Percentiles rank a stretch among this genome's conserved stretches.
These are phyloP conservation scores for Euclidium syriacum DNA, from an alignment of 345 rosid species.

Conservation along the genomic window DNA sequence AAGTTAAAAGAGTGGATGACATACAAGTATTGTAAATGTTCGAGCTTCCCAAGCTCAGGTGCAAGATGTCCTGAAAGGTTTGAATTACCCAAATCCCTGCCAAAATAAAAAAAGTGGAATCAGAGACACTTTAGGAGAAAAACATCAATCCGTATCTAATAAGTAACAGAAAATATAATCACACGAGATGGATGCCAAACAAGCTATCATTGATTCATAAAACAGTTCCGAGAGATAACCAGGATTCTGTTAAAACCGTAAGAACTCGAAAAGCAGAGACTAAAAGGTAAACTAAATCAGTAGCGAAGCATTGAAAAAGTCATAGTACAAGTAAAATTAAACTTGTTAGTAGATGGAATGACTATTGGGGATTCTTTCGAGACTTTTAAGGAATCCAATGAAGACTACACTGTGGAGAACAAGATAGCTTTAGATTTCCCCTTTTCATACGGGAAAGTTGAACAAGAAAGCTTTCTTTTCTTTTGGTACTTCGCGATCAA, in stretches of 20 bases:
- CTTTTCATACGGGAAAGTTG: constrained; percentile 12
- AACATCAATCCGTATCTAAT: neutral
- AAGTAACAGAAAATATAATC: neutral
- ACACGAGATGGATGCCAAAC: neutral
- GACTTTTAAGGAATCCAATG: constrained; percentile 23
- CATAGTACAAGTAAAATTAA: neutral
- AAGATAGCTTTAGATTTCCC: constrained; percentile 1
- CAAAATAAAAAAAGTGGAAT: neutral
- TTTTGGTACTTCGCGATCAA: neutral
- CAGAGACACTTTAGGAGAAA: constrained; percentile 3
- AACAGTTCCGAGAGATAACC: constrained; percentile 9
- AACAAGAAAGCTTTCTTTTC: neutral
- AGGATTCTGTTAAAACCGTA: constrained; percentile 1
- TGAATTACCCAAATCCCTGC: constrained; percentile 95
- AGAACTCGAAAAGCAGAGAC: constrained; percentile 11
- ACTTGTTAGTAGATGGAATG: neutral
- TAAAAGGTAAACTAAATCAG: constrained; percentile 10
- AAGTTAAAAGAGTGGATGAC: constrained; percentile 26
- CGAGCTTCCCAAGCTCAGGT: constrained; percentile 79
- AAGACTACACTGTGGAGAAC: constrained; percentile 8
- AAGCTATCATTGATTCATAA: neutral
- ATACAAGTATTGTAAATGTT: constrained; percentile 89
- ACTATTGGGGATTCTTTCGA: constrained; percentile 18
- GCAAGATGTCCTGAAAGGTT: constrained; percentile 86
- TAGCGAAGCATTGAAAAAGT: constrained; percentile 1